Evolutionary conservation across 2,329 filamentous ascomycete species (phyloP), one percentile per base, ranked within the genome.

Genomic region (Aspergillus spinulosporus): DNA sequence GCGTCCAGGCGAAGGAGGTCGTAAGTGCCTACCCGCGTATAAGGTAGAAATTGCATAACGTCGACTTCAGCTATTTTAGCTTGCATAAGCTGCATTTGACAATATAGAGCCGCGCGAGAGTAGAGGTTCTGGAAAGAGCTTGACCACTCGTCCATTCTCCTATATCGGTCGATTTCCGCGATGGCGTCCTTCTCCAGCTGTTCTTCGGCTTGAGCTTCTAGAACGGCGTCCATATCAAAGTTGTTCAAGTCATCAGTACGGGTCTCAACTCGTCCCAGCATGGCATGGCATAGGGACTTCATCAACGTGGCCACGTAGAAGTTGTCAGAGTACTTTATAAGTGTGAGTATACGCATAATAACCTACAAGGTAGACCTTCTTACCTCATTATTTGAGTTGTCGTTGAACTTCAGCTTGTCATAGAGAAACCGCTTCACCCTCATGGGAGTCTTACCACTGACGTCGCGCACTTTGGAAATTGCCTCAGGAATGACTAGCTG

Each of bases 401-500:
- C 92, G 69, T 99, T 99, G 76, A 92, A 93, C 48, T 89, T 88
- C 34, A 99, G 79, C 68, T 95, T 89, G 64, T 97, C 92, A 21
- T 96, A 83, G 48, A 99, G 84, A 71, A 97, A 96, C 39, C 84
- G 83, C 56, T 92, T 89, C 4, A 91, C 91, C 51, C 87, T 81
- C 67, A 88, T 80, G 0, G 93, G 92, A 52, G 92, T 92, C 65
- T 85, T 88, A 37, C 91, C 89, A 53, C 87, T 82, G 39, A 79
- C 78, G 66, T 93, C 88, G 49, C 91, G 86, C 47, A 97, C 85
- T 60, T 84, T 83, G 2, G 92, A 85, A 61, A 99, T 88, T 5
- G 92, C 89, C 62, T 84, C 83, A 0, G 92, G 87, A 52, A 99
- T 94, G 9, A 89, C 86, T 62, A 88, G 87, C 64, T 96, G 91